Evolutionary conservation across 768 basidiomycete genomes (phyloP), one percentile per base, ranked within the genome.

Genomic region (Lentinula boryana): DNA sequence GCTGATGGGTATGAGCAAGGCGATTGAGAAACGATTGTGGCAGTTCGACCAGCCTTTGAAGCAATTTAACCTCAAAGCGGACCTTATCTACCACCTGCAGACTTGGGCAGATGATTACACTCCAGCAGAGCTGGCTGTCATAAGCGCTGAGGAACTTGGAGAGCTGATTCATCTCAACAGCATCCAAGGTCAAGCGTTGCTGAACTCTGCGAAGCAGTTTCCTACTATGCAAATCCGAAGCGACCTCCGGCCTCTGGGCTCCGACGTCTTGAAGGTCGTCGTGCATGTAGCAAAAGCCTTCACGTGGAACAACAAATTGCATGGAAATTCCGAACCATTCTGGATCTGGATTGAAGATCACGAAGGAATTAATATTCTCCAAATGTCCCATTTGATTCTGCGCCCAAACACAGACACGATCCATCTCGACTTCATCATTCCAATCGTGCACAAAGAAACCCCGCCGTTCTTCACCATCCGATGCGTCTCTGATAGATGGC

Each of bases 271-370:
- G 36, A 89, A 86, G 68, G 82, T 99, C 38, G 77, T 77, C 1
- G 79, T 93, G 54, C 79, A 75, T 1, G 78, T 95, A 35, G 73
- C 74, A 15, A 84, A 85, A 27, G 73, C 80, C 6, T 99, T 98
- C 72, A 81, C 81, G 13, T 98, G 97, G 96, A 89, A 78, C 65
- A 66, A 75, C 27, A 89, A 84, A 70, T 66, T 87, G 2, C 95
- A 97, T 66, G 90, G 89, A 0, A 77, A 75, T 10, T 76, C 78
- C 1, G 93, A 98, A 71, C 89, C 93, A 1, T 98, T 98, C 74
- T 98, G 93, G 88, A 72, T 99, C 33, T 98, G 97, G 97, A 76
- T 97, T 2, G 95, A 98, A 74, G 93, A 95, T 67, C 80, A 87
- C 40, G 82, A 88, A 36, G 88, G 86, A n/a, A 64, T 81, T n/a